phyloP scores from a whole-genome alignment of 441 rosid species.

The Cnidoscolus chayamansa region DNA sequence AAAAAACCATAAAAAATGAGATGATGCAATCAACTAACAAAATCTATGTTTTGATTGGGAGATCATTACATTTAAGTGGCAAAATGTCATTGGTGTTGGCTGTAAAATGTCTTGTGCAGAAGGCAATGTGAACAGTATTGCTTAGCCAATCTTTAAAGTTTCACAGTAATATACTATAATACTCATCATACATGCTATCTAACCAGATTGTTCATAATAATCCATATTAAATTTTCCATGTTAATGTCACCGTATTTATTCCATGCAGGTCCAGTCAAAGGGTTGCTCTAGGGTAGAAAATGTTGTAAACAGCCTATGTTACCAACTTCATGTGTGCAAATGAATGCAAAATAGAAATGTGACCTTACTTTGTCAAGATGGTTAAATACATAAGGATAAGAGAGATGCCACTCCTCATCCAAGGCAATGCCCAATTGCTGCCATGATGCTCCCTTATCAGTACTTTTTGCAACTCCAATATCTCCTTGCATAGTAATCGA shows the following conservation, averaged over 20 bases:
- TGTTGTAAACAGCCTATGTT: neutral
- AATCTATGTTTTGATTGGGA: neutral
- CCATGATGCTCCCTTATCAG: slow-evolving; percentile 89
- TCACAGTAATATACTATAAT: neutral
- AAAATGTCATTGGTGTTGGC: neutral
- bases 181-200: neutral
- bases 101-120: neutral
- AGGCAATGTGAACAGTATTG: neutral
- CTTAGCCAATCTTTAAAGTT: neutral
- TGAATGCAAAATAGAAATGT: neutral
- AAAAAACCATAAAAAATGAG: slow-evolving; percentile 18
- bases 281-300: neutral
- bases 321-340: neutral
- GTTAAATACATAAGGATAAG: slow-evolving; percentile 81
- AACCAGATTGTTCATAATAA: neutral
- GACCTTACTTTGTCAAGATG: slow-evolving; percentile 67
- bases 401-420: slow-evolving; percentile 96
- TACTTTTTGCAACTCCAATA: slow-evolving; percentile 82
- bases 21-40: neutral
- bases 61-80: neutral
- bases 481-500: slow-evolving; percentile 88
- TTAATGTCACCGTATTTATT: neutral
- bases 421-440: slow-evolving; percentile 80
- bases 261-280: neutral
- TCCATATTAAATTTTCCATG: neutral